Evolutionary conservation across 2,329 filamentous ascomycete genomes (phyloP).

Genomic region (Huntiella savannae): DNA sequence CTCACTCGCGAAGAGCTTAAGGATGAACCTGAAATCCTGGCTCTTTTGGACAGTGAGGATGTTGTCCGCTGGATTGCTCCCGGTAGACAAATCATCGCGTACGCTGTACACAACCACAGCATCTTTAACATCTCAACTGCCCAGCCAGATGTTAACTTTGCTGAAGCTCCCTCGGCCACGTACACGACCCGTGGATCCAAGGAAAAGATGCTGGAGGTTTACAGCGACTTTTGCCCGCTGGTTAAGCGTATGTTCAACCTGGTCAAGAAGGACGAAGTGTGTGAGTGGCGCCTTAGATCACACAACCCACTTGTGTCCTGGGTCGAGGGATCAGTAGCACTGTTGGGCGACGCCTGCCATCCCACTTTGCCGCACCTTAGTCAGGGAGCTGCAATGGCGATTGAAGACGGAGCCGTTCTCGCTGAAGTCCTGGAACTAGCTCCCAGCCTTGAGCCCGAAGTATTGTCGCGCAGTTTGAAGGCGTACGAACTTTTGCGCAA

Average conservation of each 20-base stretch:
- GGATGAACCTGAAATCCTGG: constrained; percentile 45
- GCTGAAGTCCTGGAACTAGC: constrained; percentile 30
- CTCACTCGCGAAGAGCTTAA: constrained; percentile 48
- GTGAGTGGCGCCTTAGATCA: constrained; percentile 44
- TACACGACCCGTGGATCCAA: constrained; percentile 47
- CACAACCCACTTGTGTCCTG: constrained; percentile 37
- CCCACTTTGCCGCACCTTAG: constrained; percentile 48
- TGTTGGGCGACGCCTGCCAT: constrained; percentile 48
- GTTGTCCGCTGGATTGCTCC: constrained; percentile 62
- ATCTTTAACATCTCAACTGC: constrained; percentile 46
- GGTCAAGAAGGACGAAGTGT: constrained; percentile 42
- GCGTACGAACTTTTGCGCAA: constrained; percentile 39
- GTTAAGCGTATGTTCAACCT: constrained; percentile 39
- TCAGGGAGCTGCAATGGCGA: constrained; percentile 49
- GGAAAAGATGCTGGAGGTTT: constrained; percentile 40
- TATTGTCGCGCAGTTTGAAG: constrained; percentile 29
- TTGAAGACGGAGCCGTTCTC: constrained; percentile 45
- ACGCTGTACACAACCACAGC: constrained; percentile 48
- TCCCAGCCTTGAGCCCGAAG: constrained; percentile 19
- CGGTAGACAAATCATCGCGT: constrained; percentile 58
- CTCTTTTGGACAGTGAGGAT: constrained; percentile 45
- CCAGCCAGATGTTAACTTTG: constrained; percentile 42
- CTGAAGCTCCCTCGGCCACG: constrained; percentile 34
- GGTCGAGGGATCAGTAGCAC: constrained; percentile 35
- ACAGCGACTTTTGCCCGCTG: constrained; percentile 38